These are phyloP conservation scores for Babjeviella inositovora DNA, from an alignment of 805 yeast species.

Conservation along the genomic window DNA sequence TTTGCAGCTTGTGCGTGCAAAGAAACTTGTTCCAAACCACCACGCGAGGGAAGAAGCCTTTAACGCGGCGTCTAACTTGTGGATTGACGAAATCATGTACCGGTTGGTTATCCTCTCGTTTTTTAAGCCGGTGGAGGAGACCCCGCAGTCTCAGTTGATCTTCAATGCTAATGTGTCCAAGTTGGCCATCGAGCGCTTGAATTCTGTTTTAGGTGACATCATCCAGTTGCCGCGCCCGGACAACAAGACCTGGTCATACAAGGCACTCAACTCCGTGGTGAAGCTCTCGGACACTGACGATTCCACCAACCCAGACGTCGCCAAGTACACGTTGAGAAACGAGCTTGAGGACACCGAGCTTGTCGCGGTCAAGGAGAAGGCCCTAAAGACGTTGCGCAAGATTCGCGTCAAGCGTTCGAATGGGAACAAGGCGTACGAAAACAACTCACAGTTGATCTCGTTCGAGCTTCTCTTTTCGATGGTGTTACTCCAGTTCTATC, in stretches of 20 bases:
- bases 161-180: constrained; percentile 15
- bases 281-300: constrained; percentile 7
- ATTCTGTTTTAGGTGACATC: constrained; percentile 48
- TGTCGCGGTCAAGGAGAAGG: constrained; percentile 23
- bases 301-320: constrained; percentile 2
- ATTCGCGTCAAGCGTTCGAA: constrained; percentile 18
- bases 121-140: constrained; percentile 9
- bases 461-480: constrained; percentile 69
- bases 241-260: constrained; percentile 43
- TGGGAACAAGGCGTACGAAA: constrained; percentile 6
- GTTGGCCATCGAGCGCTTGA: constrained; percentile 44
- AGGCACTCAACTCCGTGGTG: constrained; percentile 22
- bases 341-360: constrained; percentile 35
- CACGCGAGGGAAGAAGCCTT: constrained; percentile 5
- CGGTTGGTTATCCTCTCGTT: constrained; percentile 22
- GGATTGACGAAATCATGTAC: constrained; percentile 18
- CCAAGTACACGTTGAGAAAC: too few species aligned
- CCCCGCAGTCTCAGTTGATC: too few species aligned
- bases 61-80: constrained; percentile 4
- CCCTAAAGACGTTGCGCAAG: constrained; percentile 28
- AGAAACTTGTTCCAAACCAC: constrained; percentile 11
- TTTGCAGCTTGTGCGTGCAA: constrained; percentile 30
- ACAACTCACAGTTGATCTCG: constrained; percentile 27
- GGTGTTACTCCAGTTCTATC: constrained; percentile 60
- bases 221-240: constrained; percentile 26